Evolutionary conservation across 1,284 basidiomycete genomes (phyloP), one percentile per base, ranked within the genome.

Genomic region (Termitomyces sp.): DNA sequence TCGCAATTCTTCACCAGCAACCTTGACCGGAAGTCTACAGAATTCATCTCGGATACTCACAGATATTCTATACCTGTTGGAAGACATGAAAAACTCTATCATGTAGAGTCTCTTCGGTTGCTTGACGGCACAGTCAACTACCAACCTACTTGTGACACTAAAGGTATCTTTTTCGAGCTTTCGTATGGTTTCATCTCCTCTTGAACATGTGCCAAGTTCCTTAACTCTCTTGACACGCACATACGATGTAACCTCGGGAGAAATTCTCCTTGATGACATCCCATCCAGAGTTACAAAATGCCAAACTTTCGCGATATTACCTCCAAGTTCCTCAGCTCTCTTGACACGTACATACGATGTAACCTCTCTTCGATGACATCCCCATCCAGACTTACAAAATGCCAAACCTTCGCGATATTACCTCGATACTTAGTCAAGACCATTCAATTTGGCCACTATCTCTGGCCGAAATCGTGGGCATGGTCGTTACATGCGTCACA

Each of bases 301-400:
- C 52, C 61, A 1, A 70, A 71, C 39, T 62, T 79, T 5, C 73
- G 73, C 19, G 61, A 62, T 3, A 68, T 73, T 0, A 74, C 68
- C 2, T 69, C 75, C 19, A 21, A 13, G 24, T 12, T 21, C 3
- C 34, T 45, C 33, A 46, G 42, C 19, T 26, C n/a, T 81, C 3
- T 64, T 80, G 8, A 65, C 72, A 1, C 68, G 79, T 0, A 60
- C 76, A 12, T 78, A 77, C 57, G 73, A 78, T 13, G 67, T 70
- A 0, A 66, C 67, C 0, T 67, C 60, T 74, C 2, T 63, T 80
- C 21, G 73, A 79, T 52, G 69, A 68, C 4, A 52, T 63, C 5
- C 68, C 70, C 5, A 70, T 76, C n/a, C 50, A 61, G 5, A 56
- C 63, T 1, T 77, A 76, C 52, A 58, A 60, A 2, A 55, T 73